Percentiles rank a stretch among this genome's conserved stretches.
phyloP scores from a whole-genome alignment of 1,284 basidiomycete genomes.

The Quambalaria eucalypti region DNA sequence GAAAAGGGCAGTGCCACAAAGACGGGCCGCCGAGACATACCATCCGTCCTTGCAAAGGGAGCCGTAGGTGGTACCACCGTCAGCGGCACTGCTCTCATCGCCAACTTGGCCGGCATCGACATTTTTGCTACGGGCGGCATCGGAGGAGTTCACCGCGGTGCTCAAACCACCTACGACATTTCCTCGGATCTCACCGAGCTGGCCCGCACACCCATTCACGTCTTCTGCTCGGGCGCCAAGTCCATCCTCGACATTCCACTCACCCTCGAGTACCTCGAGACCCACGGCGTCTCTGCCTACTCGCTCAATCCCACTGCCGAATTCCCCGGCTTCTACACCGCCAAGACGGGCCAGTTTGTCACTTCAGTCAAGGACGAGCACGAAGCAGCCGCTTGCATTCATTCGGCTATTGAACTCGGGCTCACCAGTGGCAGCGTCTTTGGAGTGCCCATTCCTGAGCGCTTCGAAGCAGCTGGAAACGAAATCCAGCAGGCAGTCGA shows the following conservation, averaged over 20 bases:
- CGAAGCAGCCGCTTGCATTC: slow-evolving; percentile 25
- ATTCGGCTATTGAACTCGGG: slow-evolving; percentile 60
- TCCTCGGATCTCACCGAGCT: slow-evolving; percentile 43
- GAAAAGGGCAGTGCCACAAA: slow-evolving; percentile 54
- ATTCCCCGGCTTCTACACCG: slow-evolving; percentile 91
- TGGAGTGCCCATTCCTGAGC: slow-evolving; percentile 78
- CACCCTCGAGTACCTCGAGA: slow-evolving; percentile 94
- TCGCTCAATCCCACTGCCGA: slow-evolving; percentile 62
- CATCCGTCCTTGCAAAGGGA: slow-evolving; percentile 61
- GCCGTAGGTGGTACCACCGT: slow-evolving; percentile 82
- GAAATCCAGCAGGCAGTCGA: slow-evolving; percentile 72
- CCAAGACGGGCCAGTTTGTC: slow-evolving; percentile 72
- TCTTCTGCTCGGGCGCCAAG: slow-evolving; percentile 90
- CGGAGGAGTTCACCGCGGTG: slow-evolving; percentile 84
- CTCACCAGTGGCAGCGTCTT: slow-evolving; percentile 54
- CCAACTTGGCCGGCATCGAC: slow-evolving; percentile 40
- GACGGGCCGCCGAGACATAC: slow-evolving; percentile 78
- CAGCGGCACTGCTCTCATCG: slow-evolving; percentile 59
- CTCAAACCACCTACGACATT: slow-evolving; percentile 70
- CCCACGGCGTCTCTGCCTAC: slow-evolving; percentile 83
- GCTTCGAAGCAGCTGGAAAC: slow-evolving; percentile 61
- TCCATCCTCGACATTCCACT: slow-evolving; percentile 84
- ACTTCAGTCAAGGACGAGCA: slow-evolving; percentile 18
- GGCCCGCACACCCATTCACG: slow-evolving; percentile 48
- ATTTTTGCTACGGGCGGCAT: slow-evolving; percentile 49